Base-by-base conservation (phyloP, 1,284 basidiomycete genomes). In the Marasmius tenuissimus region DNA sequence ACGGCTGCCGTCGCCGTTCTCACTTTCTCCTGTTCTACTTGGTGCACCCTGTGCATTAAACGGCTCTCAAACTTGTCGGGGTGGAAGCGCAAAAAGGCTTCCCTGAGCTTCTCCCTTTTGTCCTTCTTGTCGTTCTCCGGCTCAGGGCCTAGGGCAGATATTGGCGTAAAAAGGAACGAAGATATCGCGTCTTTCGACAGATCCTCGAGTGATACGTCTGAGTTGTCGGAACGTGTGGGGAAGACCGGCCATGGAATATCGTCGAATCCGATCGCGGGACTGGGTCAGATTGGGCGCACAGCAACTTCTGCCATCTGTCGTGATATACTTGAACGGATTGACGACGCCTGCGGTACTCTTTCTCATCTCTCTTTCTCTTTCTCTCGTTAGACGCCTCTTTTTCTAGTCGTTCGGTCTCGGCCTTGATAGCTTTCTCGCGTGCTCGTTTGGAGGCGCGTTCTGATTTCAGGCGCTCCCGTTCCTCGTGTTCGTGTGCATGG, bases 21-120 rank as follows among this genome's bases (percentile, higher is more conserved):
- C 8, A 97, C 90, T 49, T 77, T 76, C 63, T 86, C 85, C 73
- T 82, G 82, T 68, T 98, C 94, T 27, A 81, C 79, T 34, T 78
- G 75, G 53, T 70, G 70, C 1, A 94, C 81, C 7, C 80, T 78
- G 35, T 72, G 71, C 78, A 93, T 84, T 37, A 92, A 78, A 50
- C 91, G 81, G 9, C 87, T 85, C 70, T 93, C 89, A 68, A 95
- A 94, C 67, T 93, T 91, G 75, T 96, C 93, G 0, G 93, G 93
- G 71, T 95, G 93, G 72, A 92, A 95, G 12, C 89, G 83, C 38
- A 93, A 72, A 70, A 94, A 83, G 0, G 89, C 84, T 70, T 92
- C 90, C 64, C 89, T 78, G 42, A 94, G 71, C 59, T 81, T 85
- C 47, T 90, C 89, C 69, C 85, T 88, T 54, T 79, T 75, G 45